Evolutionary conservation across 1,284 basidiomycete species (phyloP).

Genomic region (Fomitopsis palustris): DNA sequence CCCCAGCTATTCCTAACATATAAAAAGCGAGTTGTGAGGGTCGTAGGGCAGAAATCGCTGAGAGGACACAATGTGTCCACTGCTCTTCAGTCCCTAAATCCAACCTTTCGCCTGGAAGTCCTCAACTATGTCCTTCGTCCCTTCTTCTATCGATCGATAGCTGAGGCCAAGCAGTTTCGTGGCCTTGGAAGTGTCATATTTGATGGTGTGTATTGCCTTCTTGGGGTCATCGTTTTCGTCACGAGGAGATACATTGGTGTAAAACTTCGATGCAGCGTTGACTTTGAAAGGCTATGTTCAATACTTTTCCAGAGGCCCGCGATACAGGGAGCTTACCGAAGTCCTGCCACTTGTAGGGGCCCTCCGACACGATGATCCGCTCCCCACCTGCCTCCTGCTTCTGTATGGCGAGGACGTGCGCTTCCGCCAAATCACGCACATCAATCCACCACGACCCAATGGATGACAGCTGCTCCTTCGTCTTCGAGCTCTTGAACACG

Average conservation of each 20-base stretch:
- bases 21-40: too few relatives aligned
- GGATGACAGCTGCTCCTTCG: constrained; percentile 15
- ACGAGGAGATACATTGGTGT: constrained; percentile 19
- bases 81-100: constrained; percentile 9
- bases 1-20: too few relatives aligned
- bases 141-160: constrained; percentile 42
- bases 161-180: constrained; percentile 42
- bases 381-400: constrained; percentile 40
- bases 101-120: constrained; percentile 32
- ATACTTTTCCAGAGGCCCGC: not conserved
- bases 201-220: constrained; percentile 26
- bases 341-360: constrained; percentile 30
- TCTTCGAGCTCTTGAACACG: constrained; percentile 27
- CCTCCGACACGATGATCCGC: constrained; percentile 28
- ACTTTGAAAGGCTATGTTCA: constrained; percentile 7
- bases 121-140: constrained; percentile 36
- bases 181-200: constrained; percentile 35
- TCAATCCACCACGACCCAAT: constrained; percentile 25
- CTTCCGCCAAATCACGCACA: constrained; percentile 43
- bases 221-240: constrained; percentile 20
- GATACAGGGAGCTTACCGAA: constrained; percentile 16
- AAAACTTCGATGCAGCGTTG: constrained; percentile 9
- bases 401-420: constrained; percentile 42
- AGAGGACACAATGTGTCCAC: too few relatives aligned
- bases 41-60: too few relatives aligned